A percentile compares a stretch with the other conserved stretches of the same genome.
phyloP scores from a whole-genome alignment of 345 rosid species.

The Camelina hispida region DNA sequence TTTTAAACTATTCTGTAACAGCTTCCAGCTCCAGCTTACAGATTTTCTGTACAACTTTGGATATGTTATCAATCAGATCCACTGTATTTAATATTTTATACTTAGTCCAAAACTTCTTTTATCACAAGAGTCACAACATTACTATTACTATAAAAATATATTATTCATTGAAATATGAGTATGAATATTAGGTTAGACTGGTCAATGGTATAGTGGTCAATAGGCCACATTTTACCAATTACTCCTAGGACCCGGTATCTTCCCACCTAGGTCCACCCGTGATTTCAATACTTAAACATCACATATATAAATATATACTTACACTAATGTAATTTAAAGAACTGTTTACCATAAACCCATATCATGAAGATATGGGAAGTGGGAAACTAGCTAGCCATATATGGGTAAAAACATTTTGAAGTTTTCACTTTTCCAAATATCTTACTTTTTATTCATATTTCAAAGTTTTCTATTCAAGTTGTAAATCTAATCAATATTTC shows the following conservation, averaged over 20 bases:
- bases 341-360: neutral
- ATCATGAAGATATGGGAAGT: conserved; percentile 10
- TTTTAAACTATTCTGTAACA: too few relatives aligned
- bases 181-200: too few relatives aligned
- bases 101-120: too few relatives aligned
- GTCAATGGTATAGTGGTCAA: too few relatives aligned
- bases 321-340: neutral
- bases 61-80: too few relatives aligned
- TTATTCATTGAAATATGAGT: too few relatives aligned
- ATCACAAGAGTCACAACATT: too few relatives aligned
- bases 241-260: neutral
- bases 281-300: neutral
- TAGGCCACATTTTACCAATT: too few relatives aligned
- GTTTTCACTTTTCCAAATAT: neutral
- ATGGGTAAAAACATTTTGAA: neutral
- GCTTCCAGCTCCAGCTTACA: too few relatives aligned
- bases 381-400: conserved; percentile 22
- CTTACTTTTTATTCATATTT: neutral
- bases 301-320: neutral
- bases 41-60: too few relatives aligned
- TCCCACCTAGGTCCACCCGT: neutral
- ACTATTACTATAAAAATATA: too few relatives aligned
- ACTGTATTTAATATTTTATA: too few relatives aligned
- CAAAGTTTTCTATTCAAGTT: neutral
- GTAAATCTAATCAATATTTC: conserved; percentile 22